A percentile compares a stretch with the other conserved stretches of the same genome.
These are phyloP conservation scores for Xylaria intraflava DNA, from an alignment of 495 filamentous ascomycete species.

Conservation along the genomic window DNA sequence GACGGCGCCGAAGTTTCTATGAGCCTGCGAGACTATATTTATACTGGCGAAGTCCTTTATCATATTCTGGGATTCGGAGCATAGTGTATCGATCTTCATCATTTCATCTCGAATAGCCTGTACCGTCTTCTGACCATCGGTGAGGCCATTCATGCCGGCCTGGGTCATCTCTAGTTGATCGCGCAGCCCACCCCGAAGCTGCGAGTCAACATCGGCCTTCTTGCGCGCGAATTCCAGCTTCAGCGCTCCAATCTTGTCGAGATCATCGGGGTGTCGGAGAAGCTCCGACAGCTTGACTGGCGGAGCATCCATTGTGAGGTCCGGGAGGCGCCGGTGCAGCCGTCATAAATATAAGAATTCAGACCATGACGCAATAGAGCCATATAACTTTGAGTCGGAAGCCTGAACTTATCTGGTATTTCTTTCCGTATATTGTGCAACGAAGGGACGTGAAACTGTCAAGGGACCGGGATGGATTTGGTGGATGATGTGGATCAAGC, in stretches of 20 bases:
- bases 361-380: conserved; percentile 24
- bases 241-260: conserved; percentile 87
- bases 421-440: background rate
- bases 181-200: conserved; percentile 76
- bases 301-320: conserved; percentile 45
- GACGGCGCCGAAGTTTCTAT: conserved; percentile 88
- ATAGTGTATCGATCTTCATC: conserved; percentile 95
- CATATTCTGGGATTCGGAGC: conserved; percentile 91
- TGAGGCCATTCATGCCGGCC: conserved; percentile 76
- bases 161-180: conserved; percentile 92
- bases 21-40: conserved; percentile 85
- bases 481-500: background rate
- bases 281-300: conserved; percentile 68
- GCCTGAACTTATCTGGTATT: background rate
- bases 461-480: too few species aligned
- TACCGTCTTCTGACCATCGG: conserved; percentile 80
- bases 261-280: conserved; percentile 68
- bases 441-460: background rate
- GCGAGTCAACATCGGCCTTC: conserved; percentile 82
- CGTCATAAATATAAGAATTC: conserved; percentile 12
- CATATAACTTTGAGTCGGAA: background rate
- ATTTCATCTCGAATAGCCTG: conserved; percentile 93
- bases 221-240: conserved; percentile 93
- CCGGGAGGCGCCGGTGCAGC: conserved; percentile 20
- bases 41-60: conserved; percentile 96